Percentiles rank a stretch among this genome's conserved stretches.
phyloP scores from a whole-genome alignment of 208 protist species.

The Borovskyia barvae region DNA sequence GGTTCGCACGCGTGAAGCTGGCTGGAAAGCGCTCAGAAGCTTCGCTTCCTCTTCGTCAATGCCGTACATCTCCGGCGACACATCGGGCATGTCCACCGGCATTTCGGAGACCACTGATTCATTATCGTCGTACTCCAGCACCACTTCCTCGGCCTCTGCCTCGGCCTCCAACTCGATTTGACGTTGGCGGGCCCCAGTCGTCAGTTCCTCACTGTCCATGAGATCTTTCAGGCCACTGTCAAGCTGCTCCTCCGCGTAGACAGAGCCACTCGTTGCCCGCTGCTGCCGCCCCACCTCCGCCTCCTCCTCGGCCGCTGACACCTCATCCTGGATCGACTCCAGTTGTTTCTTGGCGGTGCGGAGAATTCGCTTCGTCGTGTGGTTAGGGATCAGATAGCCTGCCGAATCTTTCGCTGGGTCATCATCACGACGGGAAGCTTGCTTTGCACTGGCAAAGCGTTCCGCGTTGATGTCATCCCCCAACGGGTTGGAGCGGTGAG shows the following conservation, averaged over 20 bases:
- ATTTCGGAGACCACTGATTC: conserved; percentile 83
- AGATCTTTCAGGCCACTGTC: conserved; percentile 20
- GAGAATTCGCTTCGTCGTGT: conserved; percentile 77
- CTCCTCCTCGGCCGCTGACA: conserved; percentile 29
- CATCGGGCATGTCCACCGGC: conserved; percentile 65
- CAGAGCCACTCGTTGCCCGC: too few relatives aligned
- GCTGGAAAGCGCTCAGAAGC: conserved; percentile 87
- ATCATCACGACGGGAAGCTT: conserved; percentile 14
- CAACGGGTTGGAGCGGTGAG: conserved; percentile 66
- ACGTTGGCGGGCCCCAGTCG: conserved; percentile 2
- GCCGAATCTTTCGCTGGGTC: conserved; percentile 33
- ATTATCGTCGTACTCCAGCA: conserved; percentile 78
- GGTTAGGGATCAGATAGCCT: conserved; percentile 71
- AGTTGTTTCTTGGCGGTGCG: conserved; percentile 72
- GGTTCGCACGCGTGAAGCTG: conserved; percentile 77
- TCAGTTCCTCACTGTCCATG: conserved; percentile 18
- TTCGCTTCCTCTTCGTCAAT: conserved; percentile 89
- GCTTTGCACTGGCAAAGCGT: conserved; percentile 73
- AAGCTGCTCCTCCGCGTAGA: too few relatives aligned
- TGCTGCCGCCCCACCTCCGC: not conserved
- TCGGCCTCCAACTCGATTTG: conserved; percentile 29
- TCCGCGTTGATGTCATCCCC: conserved; percentile 79
- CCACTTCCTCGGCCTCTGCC: conserved; percentile 51
- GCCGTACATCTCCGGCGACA: conserved; percentile 65
- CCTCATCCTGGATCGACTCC: conserved; percentile 52